Evolutionary conservation across 768 basidiomycete species (phyloP), one percentile per base, ranked within the genome.

Genomic region (Hypholoma fasciculare): DNA sequence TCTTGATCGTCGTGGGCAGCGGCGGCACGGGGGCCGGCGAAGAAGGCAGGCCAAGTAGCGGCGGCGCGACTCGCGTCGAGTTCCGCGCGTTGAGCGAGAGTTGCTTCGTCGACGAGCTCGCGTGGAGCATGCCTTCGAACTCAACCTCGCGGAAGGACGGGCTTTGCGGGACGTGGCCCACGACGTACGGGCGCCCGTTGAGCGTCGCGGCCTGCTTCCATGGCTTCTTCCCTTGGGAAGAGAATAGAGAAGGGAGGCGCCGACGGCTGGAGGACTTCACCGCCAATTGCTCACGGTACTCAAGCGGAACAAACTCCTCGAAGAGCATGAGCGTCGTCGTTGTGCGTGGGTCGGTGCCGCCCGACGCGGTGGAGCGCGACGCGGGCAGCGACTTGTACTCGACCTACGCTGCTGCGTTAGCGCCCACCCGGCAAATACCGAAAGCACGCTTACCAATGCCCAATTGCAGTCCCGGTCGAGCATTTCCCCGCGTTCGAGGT

Each of bases 261-360:
- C 82, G 78, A 14, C 86, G 80, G 16, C 72, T 75, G 7, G 75
- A 76, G 0, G 79, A 75, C 3, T 82, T 78, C 14, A 80, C 76
- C 6, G 85, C 84, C 6, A 96, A 80, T 63, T 92, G 87, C 46
- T 90, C 86, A 4, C 91, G 80, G 65, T 94, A 94, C 68, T 94
- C 95, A 39, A 84, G 74, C 0, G 96, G 96, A 3, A 99, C 94
- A 55, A 93, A 91, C 71, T 98, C 97, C 72, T 99, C 95, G 62
- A 94, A 96, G 6, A 98, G 74, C 52, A 97, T 82, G 49, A 93
- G 82, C 0, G 86, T 82, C 0, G 84, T 78, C 0, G 86, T 76
- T 1, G 83, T 88, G n/a, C 94, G 82, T 0, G 92, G 92, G 67
- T 95, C 92, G 2, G 62, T 60, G 26, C 68, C 71, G 16, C 74